Percentiles rank a stretch among this genome's conserved stretches.
phyloP scores from a whole-genome alignment of 1,284 basidiomycete genomes.

The Puccinia novopanici region DNA sequence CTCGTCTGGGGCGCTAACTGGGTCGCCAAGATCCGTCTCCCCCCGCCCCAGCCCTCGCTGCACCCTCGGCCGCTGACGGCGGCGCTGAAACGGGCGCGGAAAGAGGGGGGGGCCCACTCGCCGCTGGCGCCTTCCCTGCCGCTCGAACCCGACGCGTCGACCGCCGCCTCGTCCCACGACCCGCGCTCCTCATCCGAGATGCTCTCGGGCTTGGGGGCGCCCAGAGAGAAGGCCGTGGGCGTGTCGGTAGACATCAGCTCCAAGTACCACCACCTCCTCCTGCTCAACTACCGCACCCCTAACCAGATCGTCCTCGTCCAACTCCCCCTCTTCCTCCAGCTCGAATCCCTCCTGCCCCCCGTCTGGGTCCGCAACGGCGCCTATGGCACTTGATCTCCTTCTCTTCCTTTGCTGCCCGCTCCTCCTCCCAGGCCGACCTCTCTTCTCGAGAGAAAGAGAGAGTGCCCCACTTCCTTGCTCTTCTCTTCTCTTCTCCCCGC shows the following conservation, averaged over 20 bases:
- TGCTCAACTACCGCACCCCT: not conserved
- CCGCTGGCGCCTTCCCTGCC: no score
- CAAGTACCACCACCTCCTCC: constrained; percentile 24
- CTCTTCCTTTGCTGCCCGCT: not conserved
- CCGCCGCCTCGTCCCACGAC: no score
- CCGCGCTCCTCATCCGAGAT: no score
- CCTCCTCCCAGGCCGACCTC: not conserved
- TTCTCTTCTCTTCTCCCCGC: no score
- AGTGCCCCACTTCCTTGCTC: no score
- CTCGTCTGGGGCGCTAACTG: constrained; percentile 26
- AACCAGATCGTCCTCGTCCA: constrained; percentile 27
- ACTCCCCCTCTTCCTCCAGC: constrained; percentile 29
- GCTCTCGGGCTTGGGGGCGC: no score
- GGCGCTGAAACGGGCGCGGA: no score
- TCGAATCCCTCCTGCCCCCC: not conserved
- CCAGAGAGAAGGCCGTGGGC: no score
- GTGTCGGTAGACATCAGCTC: not conserved
- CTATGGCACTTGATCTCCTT: constrained; percentile 18
- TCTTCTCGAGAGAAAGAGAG: no score
- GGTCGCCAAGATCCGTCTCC: constrained; percentile 8
- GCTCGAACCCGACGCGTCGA: no score
- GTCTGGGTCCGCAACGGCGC: constrained; percentile 18
- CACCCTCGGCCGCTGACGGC: not conserved
- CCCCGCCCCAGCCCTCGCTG: not conserved
- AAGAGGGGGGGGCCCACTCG: no score